These are phyloP conservation scores for Candida coquimbonensis DNA, from an alignment of 805 yeast species.

Conservation along the genomic window DNA sequence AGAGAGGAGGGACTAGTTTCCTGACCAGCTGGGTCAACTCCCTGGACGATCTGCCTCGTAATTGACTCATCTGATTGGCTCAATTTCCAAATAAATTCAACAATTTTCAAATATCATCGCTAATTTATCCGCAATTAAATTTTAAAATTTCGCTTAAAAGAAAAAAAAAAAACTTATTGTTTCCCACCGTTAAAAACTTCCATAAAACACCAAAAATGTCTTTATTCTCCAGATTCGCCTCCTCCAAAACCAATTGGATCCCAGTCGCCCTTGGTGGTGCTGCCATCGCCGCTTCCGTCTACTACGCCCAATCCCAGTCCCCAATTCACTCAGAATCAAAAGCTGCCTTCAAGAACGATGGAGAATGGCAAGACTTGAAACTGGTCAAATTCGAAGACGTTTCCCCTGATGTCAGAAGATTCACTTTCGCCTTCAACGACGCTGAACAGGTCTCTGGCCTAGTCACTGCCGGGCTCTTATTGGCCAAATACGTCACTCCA, in stretches of 20 bases:
- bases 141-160: too few relatives aligned
- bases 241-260: conserved; percentile 14
- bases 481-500: conserved; percentile 75
- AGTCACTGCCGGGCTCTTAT: conserved; percentile 66
- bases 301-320: conserved; percentile 24
- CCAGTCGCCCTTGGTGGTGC: conserved; percentile 43
- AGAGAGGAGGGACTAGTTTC: conserved; percentile 68
- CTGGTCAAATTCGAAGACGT: conserved; percentile 39
- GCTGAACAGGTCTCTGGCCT: conserved; percentile 70
- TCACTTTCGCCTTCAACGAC: conserved; percentile 62
- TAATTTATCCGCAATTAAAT: too few relatives aligned
- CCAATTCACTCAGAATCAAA: conserved; percentile 29
- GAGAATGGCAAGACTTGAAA: conserved; percentile 68
- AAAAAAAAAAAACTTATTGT: too few relatives aligned
- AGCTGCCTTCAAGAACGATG: conserved; percentile 53
- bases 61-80: conserved; percentile 9
- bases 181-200: neutral
- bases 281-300: conserved; percentile 33
- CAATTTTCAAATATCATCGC: too few relatives aligned
- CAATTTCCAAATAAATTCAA: too few relatives aligned
- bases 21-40: conserved; percentile 46
- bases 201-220: conserved; percentile 15
- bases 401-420: conserved; percentile 58
- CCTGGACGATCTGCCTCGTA: conserved; percentile 7
- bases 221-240: conserved; percentile 20